Evolutionary conservation across 1,284 basidiomycete genomes (phyloP).

Genomic region (Spongiforma sp.): DNA sequence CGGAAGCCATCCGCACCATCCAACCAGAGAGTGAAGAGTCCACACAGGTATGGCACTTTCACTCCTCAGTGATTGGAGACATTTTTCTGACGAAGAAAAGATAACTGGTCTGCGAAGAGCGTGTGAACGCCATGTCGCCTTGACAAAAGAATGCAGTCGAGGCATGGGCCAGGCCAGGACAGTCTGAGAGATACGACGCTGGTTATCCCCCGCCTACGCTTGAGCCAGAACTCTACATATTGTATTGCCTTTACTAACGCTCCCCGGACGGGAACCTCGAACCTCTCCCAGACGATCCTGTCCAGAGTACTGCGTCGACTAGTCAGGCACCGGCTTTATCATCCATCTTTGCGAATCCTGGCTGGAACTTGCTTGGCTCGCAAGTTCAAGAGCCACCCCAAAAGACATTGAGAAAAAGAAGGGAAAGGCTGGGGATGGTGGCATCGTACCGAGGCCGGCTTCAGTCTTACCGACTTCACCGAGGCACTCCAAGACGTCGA

Average conservation of each 20-base stretch:
- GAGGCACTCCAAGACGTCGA: constrained; percentile 93
- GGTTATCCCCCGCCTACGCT: constrained; percentile 8
- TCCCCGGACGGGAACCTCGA: constrained; percentile 58
- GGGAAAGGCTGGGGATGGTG: constrained; percentile 64
- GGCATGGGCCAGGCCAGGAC: constrained; percentile 91
- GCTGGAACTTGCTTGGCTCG: constrained; percentile 82
- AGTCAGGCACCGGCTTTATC: constrained; percentile 57
- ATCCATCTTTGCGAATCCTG: constrained; percentile 87
- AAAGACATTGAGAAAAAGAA: constrained; percentile 98
- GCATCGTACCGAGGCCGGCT: constrained; percentile 57
- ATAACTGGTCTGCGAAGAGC: constrained; percentile 80
- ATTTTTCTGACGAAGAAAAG: constrained; percentile 84
- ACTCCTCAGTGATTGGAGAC: constrained; percentile 48
- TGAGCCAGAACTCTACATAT: constrained; percentile 76
- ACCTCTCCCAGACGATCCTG: constrained; percentile 48
- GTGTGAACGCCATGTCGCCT: constrained; percentile 85
- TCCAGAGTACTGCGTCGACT: constrained; percentile 28
- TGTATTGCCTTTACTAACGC: constrained; percentile 85
- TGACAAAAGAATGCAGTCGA: constrained; percentile 87
- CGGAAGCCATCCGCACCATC: constrained; percentile 93
- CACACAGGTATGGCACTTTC: constrained; percentile 61
- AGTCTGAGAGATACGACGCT: constrained; percentile 28
- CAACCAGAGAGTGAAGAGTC: constrained; percentile 87
- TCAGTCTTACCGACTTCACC: constrained; percentile 87
- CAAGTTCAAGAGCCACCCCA: too few relatives aligned